Percentiles rank a stretch among this genome's conserved stretches.
phyloP scores from a whole-genome alignment of 768 basidiomycete species.

The Rhodotorula sphaerocarpa region DNA sequence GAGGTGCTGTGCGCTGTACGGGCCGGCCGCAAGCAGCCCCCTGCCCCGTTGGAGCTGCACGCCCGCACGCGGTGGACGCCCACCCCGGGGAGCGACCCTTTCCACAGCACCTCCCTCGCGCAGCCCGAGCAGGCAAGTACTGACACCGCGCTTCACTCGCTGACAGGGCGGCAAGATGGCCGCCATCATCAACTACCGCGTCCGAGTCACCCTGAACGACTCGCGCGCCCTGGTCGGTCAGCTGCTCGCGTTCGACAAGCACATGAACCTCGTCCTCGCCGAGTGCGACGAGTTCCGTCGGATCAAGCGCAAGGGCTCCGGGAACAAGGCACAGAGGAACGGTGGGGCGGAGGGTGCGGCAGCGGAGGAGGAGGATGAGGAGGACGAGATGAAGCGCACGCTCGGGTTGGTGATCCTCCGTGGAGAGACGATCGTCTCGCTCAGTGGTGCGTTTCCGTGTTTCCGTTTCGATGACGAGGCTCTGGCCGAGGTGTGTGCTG shows the following conservation, averaged over 20 bases:
- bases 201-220: slow-evolving; percentile 95
- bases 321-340: too few relatives aligned
- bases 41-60: too few relatives aligned
- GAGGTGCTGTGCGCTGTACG: too few relatives aligned
- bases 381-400: slow-evolving; percentile 88
- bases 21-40: too few relatives aligned
- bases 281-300: slow-evolving; percentile 97
- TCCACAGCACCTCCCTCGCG: not conserved
- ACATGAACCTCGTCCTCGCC: slow-evolving; percentile 98
- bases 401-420: slow-evolving; percentile 94
- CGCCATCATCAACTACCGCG: slow-evolving; percentile 90
- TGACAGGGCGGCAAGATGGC: slow-evolving; percentile 73
- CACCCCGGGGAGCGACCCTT: too few relatives aligned
- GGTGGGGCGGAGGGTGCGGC: slow-evolving; percentile 50
- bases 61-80: too few relatives aligned
- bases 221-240: slow-evolving; percentile 91
- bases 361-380: slow-evolving; percentile 31
- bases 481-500: not conserved
- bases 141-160: slow-evolving; percentile 55
- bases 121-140: not conserved
- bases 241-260: slow-evolving; percentile 98
- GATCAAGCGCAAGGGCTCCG: slow-evolving; percentile 77
- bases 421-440: slow-evolving; percentile 90
- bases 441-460: slow-evolving; percentile 54
- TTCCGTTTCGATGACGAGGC: not conserved